These are phyloP conservation scores for Aspergillus eucalypticola DNA, from an alignment of 2,329 filamentous ascomycete genomes.

Conservation along the genomic window DNA sequence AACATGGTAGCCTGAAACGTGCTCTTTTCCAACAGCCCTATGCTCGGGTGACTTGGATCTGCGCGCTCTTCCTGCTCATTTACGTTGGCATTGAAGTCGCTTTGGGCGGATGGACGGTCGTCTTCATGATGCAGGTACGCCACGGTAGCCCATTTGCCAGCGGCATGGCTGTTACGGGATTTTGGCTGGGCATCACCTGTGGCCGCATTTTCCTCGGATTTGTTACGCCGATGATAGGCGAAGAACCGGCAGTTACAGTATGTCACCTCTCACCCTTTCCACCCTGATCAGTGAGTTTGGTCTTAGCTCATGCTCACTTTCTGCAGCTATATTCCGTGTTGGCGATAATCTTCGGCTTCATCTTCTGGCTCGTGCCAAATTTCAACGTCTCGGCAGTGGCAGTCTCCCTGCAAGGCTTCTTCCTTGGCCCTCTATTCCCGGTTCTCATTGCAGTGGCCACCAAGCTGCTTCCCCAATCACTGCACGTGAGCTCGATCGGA, in stretches of 20 bases:
- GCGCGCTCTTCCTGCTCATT: conserved; percentile 68
- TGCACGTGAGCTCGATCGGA: conserved; percentile 78
- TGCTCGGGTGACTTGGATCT: conserved; percentile 20
- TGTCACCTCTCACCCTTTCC: neutral
- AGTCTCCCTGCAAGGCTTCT: conserved; percentile 73
- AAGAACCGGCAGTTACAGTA: conserved; percentile 63
- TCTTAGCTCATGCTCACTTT: no score
- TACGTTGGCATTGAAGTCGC: conserved; percentile 75
- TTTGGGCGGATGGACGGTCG: conserved; percentile 78
- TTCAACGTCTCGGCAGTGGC: conserved; percentile 73
- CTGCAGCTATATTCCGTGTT: conserved; percentile 61
- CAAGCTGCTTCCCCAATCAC: conserved; percentile 69
- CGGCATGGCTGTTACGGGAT: conserved; percentile 75
- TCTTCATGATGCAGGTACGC: conserved; percentile 81
- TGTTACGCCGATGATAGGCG: conserved; percentile 67
- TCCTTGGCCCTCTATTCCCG: conserved; percentile 77
- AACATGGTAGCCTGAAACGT: conserved; percentile 6
- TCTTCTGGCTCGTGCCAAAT: conserved; percentile 80
- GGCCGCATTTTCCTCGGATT: conserved; percentile 74
- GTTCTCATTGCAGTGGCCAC: conserved; percentile 72
- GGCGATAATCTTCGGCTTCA: conserved; percentile 64
- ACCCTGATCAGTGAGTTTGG: no score
- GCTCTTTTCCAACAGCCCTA: conserved; percentile 13
- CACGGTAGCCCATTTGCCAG: conserved; percentile 68
- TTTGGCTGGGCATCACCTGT: conserved; percentile 80